Evolutionary conservation across 192 early-diverging fungal genomes (phyloP).

Genomic region (Spizellomyces sp.): DNA sequence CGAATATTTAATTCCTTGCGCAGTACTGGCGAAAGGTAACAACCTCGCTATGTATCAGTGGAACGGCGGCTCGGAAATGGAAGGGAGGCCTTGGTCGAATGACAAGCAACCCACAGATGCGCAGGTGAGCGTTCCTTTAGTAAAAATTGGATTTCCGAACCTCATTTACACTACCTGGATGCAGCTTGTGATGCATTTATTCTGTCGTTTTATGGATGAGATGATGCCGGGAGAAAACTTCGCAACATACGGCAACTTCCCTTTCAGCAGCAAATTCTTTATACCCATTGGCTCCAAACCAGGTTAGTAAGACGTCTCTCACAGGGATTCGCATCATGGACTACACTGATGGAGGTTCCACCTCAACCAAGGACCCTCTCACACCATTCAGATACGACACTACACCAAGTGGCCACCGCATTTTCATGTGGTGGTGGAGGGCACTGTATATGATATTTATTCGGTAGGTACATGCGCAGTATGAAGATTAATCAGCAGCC

Average conservation of each 20-base stretch:
- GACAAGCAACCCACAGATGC: conserved; percentile 35
- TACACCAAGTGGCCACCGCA: conserved; percentile 40
- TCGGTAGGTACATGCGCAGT: conserved; percentile 26
- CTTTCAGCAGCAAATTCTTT: conserved; percentile 42
- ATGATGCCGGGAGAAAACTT: conserved; percentile 40
- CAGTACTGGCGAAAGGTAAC: conserved; percentile 40
- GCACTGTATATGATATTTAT: conserved; percentile 38
- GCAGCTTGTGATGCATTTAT: conserved; percentile 46
- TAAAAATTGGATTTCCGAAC: background rate
- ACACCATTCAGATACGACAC: conserved; percentile 41
- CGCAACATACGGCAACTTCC: conserved; percentile 18
- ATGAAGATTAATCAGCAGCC: background rate
- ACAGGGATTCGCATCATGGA: background rate
- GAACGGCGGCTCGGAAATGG: conserved; percentile 29
- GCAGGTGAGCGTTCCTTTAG: conserved; percentile 9
- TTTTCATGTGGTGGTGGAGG: conserved; percentile 34
- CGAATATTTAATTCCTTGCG: background rate
- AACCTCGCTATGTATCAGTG: conserved; percentile 43
- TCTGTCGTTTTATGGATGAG: conserved; percentile 47
- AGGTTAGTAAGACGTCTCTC: conserved; percentile 12
- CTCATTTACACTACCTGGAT: background rate
- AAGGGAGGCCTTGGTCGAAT: conserved; percentile 27
- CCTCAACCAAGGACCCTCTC: conserved; percentile 8
- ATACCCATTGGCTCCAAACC: conserved; percentile 32
- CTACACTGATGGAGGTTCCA: background rate